Conservation (phyloP, 2,329 filamentous ascomycete genomes). For the Nemania sp. region DNA sequence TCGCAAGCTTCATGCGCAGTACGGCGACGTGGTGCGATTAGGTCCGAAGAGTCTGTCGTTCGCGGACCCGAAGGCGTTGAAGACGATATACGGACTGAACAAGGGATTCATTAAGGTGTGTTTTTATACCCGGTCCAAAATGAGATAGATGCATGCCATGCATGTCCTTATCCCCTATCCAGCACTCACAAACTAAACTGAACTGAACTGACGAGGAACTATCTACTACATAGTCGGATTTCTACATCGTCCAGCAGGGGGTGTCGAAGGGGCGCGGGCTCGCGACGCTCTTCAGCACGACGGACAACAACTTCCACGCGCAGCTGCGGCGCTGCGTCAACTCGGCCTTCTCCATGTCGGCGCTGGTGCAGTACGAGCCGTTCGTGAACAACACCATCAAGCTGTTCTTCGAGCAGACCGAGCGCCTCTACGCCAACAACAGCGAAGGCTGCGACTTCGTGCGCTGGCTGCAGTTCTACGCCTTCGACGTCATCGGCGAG, state of each 20-base stretch:
- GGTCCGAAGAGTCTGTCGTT: constrained; percentile 77
- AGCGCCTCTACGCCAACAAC: constrained; percentile 55
- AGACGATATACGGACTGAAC: constrained; percentile 78
- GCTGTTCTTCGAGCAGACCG: constrained; percentile 68
- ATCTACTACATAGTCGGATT: constrained; percentile 62
- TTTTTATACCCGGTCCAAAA: no score
- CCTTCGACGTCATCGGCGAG: constrained; percentile 80
- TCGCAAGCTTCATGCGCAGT: constrained; percentile 66
- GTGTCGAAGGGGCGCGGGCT: constrained; percentile 69
- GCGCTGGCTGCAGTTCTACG: constrained; percentile 77
- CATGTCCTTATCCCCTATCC: no score
- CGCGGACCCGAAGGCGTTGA: constrained; percentile 71
- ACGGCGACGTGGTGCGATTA: constrained; percentile 74
- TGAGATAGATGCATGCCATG: no score
- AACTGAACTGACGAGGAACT: constrained; percentile 15
- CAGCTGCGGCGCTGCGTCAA: constrained; percentile 76
- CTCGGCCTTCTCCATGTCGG: constrained; percentile 75
- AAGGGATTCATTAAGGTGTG: constrained; percentile 77
- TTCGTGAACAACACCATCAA: constrained; percentile 76
- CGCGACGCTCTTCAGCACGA: constrained; percentile 75
- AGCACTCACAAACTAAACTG: no score
- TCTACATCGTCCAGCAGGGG: constrained; percentile 78
- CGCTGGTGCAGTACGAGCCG: constrained; percentile 77
- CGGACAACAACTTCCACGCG: constrained; percentile 74
- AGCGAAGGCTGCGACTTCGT: constrained; percentile 62